Conservation (phyloP, 1,284 basidiomycete genomes). For the Naganishia liquefaciens region DNA sequence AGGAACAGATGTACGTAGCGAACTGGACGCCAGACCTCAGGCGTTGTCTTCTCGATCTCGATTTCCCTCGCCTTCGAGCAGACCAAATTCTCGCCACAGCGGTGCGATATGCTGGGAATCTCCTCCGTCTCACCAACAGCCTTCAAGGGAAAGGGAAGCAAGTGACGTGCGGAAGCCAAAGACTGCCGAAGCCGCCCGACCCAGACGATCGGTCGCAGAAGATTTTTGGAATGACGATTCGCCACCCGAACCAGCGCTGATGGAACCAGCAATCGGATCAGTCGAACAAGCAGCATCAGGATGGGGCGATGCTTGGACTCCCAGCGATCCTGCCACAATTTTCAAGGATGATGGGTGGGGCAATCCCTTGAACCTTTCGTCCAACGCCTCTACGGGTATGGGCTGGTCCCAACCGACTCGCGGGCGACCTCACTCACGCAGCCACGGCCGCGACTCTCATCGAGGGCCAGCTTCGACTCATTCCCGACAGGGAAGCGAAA, state of each 20-base stretch:
- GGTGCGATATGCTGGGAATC: no score
- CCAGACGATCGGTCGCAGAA: slow-evolving; percentile 11
- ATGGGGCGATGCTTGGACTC: slow-evolving; percentile 15
- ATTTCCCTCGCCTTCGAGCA: not conserved
- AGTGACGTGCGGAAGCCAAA: no score
- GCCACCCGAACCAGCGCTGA: not conserved
- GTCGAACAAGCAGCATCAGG: not conserved
- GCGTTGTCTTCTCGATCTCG: not conserved
- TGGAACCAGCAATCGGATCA: not conserved
- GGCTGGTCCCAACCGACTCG: not conserved
- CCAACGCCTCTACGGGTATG: not conserved
- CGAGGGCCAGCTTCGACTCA: not conserved
- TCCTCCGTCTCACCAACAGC: no score
- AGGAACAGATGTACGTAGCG: not conserved
- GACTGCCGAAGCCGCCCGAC: not conserved
- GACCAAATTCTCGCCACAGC: no score
- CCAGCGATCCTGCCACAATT: not conserved
- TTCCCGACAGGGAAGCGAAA: not conserved
- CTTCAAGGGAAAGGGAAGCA: no score
- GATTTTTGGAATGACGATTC: slow-evolving; percentile 6
- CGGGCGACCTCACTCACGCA: not conserved
- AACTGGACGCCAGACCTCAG: not conserved
- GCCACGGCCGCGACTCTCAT: not conserved
- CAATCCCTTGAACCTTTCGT: slow-evolving; percentile 1
- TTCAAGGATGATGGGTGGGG: slow-evolving; percentile 19